Base-by-base conservation (phyloP, 2,329 filamentous ascomycete genomes). In the Botryosphaeria dothidea region DNA sequence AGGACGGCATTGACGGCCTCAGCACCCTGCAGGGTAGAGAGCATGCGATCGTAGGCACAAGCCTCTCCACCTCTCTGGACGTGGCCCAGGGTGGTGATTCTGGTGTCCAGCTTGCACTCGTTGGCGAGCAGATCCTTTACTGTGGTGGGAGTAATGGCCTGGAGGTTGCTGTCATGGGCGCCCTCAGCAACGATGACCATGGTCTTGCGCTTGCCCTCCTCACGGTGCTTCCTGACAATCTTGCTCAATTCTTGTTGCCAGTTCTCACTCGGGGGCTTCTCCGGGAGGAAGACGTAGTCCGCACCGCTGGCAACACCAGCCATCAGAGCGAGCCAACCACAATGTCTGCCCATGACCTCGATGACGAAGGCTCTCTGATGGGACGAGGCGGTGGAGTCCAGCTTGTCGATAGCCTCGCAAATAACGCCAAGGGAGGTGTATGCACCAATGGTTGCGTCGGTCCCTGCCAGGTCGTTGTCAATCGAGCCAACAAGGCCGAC, bases 151-250 rank as follows among this genome's bases (percentile, higher is more conserved):
- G 88, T 88, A 72, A 99, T 96, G 79, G 92, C 94, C 75, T 90
- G 91, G 66, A 97, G 87, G 62, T 94, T 81, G 68, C 86, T 85
- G 79, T 97, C 93, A 70, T 93, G 90, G 52, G 95, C 95, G 70
- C 95, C 95, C 80, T 99, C 95, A 61, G 95, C 95, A 61, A 99
- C 91, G 72, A 99, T 97, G 72, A 99, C 94, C 72, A 98, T 98
- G 1, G 95, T 98, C 83, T 97, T 96, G 72, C 95, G 88, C 85
- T 98, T 99, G 74, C 95, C 95, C 74, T 92, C 85, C 67, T 85
- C 83, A 69, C 95, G 90, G 80, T 98, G 95, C 89, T 90, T 88
- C 65, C 85, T 85, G 65, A 97, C 88, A 61, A 95, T 88, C 23
- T 83, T 80, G 73, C 88, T 91, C 93, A 97, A 97, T 66, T 96